These are phyloP conservation scores for Samsoniella hepiali DNA, from an alignment of 2,329 filamentous ascomycete genomes.

Conservation along the genomic window DNA sequence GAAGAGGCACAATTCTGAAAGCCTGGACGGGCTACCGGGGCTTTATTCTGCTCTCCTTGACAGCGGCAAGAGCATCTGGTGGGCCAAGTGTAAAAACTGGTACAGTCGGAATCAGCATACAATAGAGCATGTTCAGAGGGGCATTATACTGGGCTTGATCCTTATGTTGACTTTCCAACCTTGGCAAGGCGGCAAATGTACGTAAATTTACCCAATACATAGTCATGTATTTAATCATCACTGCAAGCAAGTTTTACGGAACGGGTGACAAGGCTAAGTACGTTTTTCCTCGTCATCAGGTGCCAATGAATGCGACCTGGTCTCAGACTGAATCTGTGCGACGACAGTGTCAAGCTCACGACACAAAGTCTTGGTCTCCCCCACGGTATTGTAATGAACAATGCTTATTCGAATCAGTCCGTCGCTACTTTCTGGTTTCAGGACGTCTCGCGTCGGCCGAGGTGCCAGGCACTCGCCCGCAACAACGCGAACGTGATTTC, in stretches of 20 bases:
- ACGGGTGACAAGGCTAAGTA: neutral
- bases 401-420: neutral
- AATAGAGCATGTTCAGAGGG: neutral
- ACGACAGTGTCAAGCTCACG: neutral
- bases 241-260: neutral
- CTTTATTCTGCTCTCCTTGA: neutral
- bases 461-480: slow-evolving; percentile 2
- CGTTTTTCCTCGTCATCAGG: neutral
- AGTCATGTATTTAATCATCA: neutral
- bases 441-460: neutral
- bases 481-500: neutral
- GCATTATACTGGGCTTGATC: neutral
- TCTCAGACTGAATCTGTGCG: neutral
- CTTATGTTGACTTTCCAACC: neutral
- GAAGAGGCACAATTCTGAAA: neutral
- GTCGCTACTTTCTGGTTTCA: neutral
- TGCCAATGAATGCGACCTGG: neutral
- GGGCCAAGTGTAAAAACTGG: neutral
- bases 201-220: neutral
- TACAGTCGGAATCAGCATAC: neutral
- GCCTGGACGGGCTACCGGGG: neutral
- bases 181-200: neutral
- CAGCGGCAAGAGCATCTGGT: neutral
- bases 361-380: neutral
- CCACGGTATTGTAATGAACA: slow-evolving; percentile 12